phyloP scores from a whole-genome alignment of 2,329 filamentous ascomycete species.

The Macrophomina pseudophaseolina region DNA sequence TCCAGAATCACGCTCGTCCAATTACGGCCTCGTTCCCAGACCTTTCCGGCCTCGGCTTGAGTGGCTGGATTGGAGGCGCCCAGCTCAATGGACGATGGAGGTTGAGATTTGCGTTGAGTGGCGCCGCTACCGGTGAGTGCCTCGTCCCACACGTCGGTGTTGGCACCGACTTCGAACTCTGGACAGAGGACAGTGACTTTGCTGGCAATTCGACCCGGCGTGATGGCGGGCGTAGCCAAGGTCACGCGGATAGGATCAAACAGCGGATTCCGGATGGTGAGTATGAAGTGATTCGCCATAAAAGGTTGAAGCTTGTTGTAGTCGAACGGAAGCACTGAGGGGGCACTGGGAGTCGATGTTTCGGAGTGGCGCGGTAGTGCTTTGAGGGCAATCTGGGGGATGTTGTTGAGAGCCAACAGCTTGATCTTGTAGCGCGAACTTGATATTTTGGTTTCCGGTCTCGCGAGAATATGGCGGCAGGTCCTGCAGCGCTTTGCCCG shows the following conservation, averaged over 20 bases:
- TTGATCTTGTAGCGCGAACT: constrained; percentile 92
- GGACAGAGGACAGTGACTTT: constrained; percentile 92
- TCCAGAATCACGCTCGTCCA: constrained; percentile 95
- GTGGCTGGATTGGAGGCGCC: constrained; percentile 19
- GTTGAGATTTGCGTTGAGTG: constrained; percentile 28
- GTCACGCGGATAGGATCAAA: constrained; percentile 90
- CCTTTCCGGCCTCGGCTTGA: constrained; percentile 84
- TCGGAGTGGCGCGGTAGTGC: constrained; percentile 56
- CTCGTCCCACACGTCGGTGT: constrained; percentile 93
- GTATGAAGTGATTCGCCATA: constrained; percentile 73
- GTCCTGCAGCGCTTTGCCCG: constrained; percentile 90
- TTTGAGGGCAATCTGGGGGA: constrained; percentile 79
- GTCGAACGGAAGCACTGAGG: constrained; percentile 44
- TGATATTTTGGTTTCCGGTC: constrained; percentile 88
- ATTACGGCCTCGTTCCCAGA: constrained; percentile 94
- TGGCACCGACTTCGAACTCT: constrained; percentile 91
- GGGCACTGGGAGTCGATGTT: constrained; percentile 33
- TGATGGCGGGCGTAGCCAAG: constrained; percentile 72
- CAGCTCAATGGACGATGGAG: background rate
- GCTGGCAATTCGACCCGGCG: constrained; percentile 48
- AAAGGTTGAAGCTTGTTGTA: constrained; percentile 55
- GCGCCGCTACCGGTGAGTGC: constrained; percentile 61
- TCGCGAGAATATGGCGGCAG: constrained; percentile 93
- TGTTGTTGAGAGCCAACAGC: constrained; percentile 81
- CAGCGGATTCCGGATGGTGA: constrained; percentile 91